Evolutionary conservation across 2,329 filamentous ascomycete genomes (phyloP).

Genomic region (Pyricularia pennisetigena): DNA sequence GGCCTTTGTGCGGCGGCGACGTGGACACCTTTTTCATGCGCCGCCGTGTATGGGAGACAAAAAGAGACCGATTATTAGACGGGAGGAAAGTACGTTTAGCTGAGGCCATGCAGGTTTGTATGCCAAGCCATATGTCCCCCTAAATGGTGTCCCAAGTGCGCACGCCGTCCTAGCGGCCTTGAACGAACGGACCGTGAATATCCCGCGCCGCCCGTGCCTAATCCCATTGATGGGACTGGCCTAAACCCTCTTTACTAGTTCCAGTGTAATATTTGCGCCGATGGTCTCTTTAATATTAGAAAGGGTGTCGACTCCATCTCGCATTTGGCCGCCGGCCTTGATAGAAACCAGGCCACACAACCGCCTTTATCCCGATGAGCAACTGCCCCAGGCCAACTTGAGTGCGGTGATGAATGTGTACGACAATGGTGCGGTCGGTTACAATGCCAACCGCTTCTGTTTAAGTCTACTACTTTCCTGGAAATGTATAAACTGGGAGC

Average conservation of each 20-base stretch:
- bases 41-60: slow-evolving; percentile 13
- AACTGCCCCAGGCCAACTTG: background rate
- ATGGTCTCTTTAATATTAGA: background rate
- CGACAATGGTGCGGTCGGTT: background rate
- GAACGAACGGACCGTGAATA: background rate
- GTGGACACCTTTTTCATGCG: slow-evolving; percentile 50
- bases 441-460: background rate
- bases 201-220: too few relatives aligned
- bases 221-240: background rate
- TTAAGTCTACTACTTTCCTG: background rate
- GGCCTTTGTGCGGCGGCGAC: slow-evolving; percentile 41
- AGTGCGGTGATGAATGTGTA: background rate
- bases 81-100: too few relatives aligned
- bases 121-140: too few relatives aligned
- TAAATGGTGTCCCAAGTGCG: too few relatives aligned
- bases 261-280: background rate
- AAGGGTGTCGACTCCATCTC: background rate
- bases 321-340: background rate
- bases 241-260: background rate
- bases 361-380: background rate
- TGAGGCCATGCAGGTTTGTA: too few relatives aligned
- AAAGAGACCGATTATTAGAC: background rate
- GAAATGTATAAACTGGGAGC: background rate
- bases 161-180: background rate
- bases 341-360: background rate